phyloP scores from a whole-genome alignment of 1,139 yeast genomes.

The Eremothecium sinecaudum region DNA sequence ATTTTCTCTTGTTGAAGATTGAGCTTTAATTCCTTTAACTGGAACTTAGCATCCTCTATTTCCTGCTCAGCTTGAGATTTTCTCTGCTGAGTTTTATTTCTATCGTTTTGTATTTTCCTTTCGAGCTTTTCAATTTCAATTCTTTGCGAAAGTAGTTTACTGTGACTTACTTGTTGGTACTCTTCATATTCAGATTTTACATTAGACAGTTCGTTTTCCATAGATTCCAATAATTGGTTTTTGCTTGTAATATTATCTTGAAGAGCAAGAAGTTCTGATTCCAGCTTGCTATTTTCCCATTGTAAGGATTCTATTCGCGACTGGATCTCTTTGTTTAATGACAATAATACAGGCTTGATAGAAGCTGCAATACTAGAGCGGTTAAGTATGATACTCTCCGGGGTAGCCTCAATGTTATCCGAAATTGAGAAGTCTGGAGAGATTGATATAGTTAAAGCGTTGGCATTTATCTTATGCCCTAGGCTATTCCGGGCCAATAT shows the following conservation, averaged over 20 bases:
- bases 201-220: constrained; percentile 49
- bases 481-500: constrained; percentile 26
- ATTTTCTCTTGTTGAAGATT: constrained; percentile 42
- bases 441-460: constrained; percentile 27
- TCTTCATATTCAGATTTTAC: constrained; percentile 50
- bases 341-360: constrained; percentile 32
- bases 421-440: constrained; percentile 28
- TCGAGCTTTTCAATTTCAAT: constrained; percentile 61
- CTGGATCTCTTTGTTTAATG: constrained; percentile 42
- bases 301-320: constrained; percentile 44
- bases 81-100: constrained; percentile 38
- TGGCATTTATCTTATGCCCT: constrained; percentile 29
- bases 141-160: constrained; percentile 39
- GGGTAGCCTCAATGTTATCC: constrained; percentile 23
- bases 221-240: constrained; percentile 47
- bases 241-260: constrained; percentile 49
- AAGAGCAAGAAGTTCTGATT: constrained; percentile 49
- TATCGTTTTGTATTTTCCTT: constrained; percentile 41
- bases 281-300: constrained; percentile 51
- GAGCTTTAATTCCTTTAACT: constrained; percentile 44
- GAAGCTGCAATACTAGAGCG: constrained; percentile 8
- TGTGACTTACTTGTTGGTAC: constrained; percentile 48
- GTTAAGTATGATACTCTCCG: constrained; percentile 29
- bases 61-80: constrained; percentile 47
- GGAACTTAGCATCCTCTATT: constrained; percentile 46